Conservation (phyloP, 441 rosid species). For the Mallotus japonicus region DNA sequence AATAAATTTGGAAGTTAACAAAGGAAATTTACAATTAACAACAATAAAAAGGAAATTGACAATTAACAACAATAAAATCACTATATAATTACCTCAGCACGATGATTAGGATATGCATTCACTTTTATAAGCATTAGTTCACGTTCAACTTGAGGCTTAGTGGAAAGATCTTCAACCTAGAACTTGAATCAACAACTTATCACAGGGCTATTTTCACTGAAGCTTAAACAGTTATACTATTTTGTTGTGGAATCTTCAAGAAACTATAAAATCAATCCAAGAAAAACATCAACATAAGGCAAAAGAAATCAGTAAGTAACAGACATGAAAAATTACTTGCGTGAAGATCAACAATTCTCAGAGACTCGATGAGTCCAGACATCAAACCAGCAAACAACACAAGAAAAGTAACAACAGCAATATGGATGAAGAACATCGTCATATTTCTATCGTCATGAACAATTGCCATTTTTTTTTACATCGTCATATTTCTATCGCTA, state of each 20-base stretch:
- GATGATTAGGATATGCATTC: conserved; percentile 50
- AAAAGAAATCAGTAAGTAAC: not conserved
- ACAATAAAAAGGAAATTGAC: conserved; percentile 4
- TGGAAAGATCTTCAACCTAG: conserved; percentile 87
- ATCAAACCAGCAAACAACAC: conserved; percentile 78
- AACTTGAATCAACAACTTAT: conserved; percentile 23
- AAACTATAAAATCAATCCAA: too few relatives aligned
- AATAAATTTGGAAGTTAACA: not conserved
- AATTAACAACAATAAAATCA: not conserved
- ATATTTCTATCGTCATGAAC: too few relatives aligned
- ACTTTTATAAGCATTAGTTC: conserved; percentile 89
- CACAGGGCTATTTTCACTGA: conserved; percentile 8
- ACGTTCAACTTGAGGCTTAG: conserved; percentile 91
- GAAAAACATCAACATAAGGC: too few relatives aligned
- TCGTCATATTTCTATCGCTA: too few relatives aligned
- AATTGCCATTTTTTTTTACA: too few relatives aligned
- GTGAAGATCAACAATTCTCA: conserved; percentile 88
- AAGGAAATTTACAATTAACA: conserved; percentile 6
- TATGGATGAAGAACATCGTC: conserved; percentile 58
- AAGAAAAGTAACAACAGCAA: conserved; percentile 46
- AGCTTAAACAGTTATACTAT: not conserved
- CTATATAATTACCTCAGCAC: conserved; percentile 56
- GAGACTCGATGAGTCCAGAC: conserved; percentile 93
- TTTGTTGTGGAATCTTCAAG: too few relatives aligned
- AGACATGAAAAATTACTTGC: conserved; percentile 43